Base-by-base conservation (phyloP, 2,329 filamentous ascomycete genomes). In the Thielaviopsis populi region DNA sequence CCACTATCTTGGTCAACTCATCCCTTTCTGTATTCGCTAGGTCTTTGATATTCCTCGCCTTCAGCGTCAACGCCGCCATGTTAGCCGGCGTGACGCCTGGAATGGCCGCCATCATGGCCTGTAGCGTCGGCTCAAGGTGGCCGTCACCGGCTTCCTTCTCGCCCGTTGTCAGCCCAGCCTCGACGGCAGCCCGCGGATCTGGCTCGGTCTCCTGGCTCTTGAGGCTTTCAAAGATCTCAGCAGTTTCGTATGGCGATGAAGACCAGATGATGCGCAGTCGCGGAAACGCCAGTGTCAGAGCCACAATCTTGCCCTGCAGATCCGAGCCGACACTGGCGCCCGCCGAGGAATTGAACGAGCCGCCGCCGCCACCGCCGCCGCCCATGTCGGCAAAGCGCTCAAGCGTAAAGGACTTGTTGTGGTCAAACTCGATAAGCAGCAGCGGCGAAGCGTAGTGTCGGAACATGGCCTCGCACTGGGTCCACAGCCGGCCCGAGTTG, bases 371-470 rank as follows among this genome's bases (percentile, higher is more conserved):
- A 19, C 11, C 24, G 22, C 42, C 33, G 37, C 33, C 22, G 27
- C 54, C 61, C 46, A 63, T 59, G n/a, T 88, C 85, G 59, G 86
- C 85, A 69, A 90, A 81, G 0, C 88, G 87, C 73, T 92, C 94
- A 17, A 99, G 84, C 0, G 91, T 97, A 74, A 99, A 99, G 3
- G 89, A 92, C 73, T 95, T 96, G 76, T 95, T 92, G 72, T 95
- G 88, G 72, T 96, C 91, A 73, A 99, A 99, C 74, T 99, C 94
- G 71, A 99, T 97, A 54, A 99, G 83, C 6, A 99, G 83, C 83
- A 97, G 89, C 0, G 91, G 87, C 68, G 76, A 85, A 71, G 87
- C 87, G 81, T 99, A 99, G 75, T 97, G 86, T 72, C 89, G 84
- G 66, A 95, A 87, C 92, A 99, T 97, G 59, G 88, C 85, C 74